Percentiles rank a stretch among this genome's conserved stretches.
Conservation (phyloP, 2,329 filamentous ascomycete species). For the Teratosphaeria gauchensis region DNA sequence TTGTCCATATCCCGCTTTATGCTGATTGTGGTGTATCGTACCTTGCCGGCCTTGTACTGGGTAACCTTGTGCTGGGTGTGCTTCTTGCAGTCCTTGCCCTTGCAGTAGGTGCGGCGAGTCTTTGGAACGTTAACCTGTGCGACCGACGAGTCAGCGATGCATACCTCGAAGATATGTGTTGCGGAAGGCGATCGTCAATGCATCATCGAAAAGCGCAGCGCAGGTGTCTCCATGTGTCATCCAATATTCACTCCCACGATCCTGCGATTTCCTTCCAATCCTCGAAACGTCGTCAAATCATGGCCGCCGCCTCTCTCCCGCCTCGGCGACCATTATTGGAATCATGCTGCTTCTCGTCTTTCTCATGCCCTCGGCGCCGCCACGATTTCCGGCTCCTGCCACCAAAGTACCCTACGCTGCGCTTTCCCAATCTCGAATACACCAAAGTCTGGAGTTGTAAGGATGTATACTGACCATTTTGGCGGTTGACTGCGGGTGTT, state of each 20-base stretch:
- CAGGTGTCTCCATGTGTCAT: neutral
- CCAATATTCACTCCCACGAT: neutral
- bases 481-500: neutral
- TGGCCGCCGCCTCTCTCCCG: too few species aligned
- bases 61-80: constrained; percentile 80
- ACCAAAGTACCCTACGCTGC: neutral
- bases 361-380: neutral
- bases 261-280: neutral
- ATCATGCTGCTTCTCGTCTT: neutral
- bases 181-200: constrained; percentile 44
- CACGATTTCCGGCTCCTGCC: neutral
- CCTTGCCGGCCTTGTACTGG: constrained; percentile 95
- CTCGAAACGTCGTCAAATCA: neutral
- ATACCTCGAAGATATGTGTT: neutral
- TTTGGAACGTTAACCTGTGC: constrained; percentile 92
- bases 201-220: constrained; percentile 68
- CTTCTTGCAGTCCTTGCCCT: constrained; percentile 80
- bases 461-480: neutral
- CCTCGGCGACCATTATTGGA: neutral
- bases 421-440: neutral
- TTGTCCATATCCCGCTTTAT: neutral
- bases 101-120: constrained; percentile 96
- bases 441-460: neutral
- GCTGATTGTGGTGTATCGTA: constrained; percentile 28
- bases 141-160: neutral